These are phyloP conservation scores for Sporothrix sp. DNA, from an alignment of 2,329 filamentous ascomycete genomes.

Conservation along the genomic window DNA sequence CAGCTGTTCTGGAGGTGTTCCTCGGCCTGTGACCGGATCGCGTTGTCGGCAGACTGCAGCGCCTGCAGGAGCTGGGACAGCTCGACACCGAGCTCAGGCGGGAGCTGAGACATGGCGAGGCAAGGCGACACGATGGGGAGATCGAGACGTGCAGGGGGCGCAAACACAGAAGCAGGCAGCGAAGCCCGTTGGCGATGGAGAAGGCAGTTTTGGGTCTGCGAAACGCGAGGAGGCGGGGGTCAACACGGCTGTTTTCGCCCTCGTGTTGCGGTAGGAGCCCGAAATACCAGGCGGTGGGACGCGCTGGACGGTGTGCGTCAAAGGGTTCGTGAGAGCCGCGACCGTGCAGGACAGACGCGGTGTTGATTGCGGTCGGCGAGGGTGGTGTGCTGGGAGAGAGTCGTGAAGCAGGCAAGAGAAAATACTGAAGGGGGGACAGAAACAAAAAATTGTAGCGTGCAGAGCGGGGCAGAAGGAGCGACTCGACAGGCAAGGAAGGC, in stretches of 20 bases:
- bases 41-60: constrained; percentile 84
- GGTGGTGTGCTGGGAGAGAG: background rate
- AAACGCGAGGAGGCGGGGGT: constrained; percentile 1
- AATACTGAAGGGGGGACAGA: constrained; percentile 5
- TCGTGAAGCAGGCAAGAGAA: background rate
- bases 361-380: constrained; percentile 1
- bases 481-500: constrained; percentile 6
- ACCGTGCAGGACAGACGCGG: background rate
- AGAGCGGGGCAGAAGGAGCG: constrained; percentile 16
- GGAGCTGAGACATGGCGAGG: constrained; percentile 69
- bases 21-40: constrained; percentile 73
- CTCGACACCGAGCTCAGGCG: constrained; percentile 73
- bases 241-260: background rate
- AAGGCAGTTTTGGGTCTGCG: background rate
- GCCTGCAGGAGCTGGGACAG: constrained; percentile 79
- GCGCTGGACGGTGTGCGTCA: background rate
- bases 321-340: background rate
- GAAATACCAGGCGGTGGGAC: background rate
- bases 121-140: constrained; percentile 5
- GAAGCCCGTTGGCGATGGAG: constrained; percentile 1
- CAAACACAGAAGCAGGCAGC: constrained; percentile 6
- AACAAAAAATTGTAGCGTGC: constrained; percentile 16
- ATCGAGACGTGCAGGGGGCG: background rate
- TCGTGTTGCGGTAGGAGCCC: background rate
- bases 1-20: constrained; percentile 86